phyloP scores from a whole-genome alignment of 2,329 filamentous ascomycete species.

The Phoma sp. region DNA sequence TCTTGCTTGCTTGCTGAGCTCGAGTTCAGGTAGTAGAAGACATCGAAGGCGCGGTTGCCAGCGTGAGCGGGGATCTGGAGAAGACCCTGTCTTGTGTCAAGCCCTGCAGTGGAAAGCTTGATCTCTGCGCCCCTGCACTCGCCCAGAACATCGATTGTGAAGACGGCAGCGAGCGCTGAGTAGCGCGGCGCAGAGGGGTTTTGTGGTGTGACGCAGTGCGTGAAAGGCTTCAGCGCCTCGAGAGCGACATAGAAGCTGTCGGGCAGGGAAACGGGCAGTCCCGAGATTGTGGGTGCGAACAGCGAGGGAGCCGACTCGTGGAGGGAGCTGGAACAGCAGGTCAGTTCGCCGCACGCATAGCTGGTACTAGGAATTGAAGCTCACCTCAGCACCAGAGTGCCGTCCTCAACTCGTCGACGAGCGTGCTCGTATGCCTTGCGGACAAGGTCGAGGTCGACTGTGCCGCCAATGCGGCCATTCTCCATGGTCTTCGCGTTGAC shows the following conservation, averaged over 20 bases:
- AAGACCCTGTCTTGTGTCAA: slow-evolving; percentile 82
- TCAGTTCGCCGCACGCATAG: background rate
- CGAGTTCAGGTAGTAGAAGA: slow-evolving; percentile 95
- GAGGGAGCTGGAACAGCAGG: slow-evolving; percentile 69
- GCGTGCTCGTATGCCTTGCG: slow-evolving; percentile 95
- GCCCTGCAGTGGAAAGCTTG: slow-evolving; percentile 82
- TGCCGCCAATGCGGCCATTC: slow-evolving; percentile 74
- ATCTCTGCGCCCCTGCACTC: slow-evolving; percentile 77
- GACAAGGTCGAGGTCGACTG: slow-evolving; percentile 79
- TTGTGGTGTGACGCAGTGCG: slow-evolving; percentile 83
- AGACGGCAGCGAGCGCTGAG: slow-evolving; percentile 77
- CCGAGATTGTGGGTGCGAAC: slow-evolving; percentile 78
- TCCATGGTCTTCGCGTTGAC: slow-evolving; percentile 76
- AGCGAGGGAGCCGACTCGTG: slow-evolving; percentile 88
- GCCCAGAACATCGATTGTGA: slow-evolving; percentile 82
- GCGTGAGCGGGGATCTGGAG: slow-evolving; percentile 78
- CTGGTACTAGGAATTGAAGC: slow-evolving; percentile 34
- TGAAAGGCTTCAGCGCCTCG: slow-evolving; percentile 81
- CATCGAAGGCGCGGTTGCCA: slow-evolving; percentile 92
- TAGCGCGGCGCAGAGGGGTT: slow-evolving; percentile 86
- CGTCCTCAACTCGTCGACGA: slow-evolving; percentile 90
- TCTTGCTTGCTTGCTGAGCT: slow-evolving; percentile 89
- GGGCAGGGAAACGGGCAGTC: slow-evolving; percentile 80
- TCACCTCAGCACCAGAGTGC: slow-evolving; percentile 87
- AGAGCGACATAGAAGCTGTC: slow-evolving; percentile 77